phyloP scores from a whole-genome alignment of 2,329 filamentous ascomycete genomes.

The Scytalidium lignicola region DNA sequence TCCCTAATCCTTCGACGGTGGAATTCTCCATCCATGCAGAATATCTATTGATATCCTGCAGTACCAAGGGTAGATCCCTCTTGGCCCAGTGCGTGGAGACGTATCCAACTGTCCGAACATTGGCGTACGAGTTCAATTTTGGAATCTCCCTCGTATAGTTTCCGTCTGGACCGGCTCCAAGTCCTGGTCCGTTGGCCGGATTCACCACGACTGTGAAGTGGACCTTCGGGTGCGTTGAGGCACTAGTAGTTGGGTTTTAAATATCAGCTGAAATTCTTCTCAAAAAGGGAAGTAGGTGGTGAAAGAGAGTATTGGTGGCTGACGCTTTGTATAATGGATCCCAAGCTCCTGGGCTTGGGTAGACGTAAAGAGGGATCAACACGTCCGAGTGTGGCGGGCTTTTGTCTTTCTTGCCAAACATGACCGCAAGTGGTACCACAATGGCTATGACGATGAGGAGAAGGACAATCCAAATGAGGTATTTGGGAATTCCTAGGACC shows the following conservation, averaged over 20 bases:
- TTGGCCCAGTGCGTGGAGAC: constrained; percentile 31
- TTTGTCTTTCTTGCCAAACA: constrained; percentile 28
- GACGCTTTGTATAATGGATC: constrained; percentile 39
- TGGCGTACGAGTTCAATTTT: constrained; percentile 32
- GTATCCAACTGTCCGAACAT: constrained; percentile 36
- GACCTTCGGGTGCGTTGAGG: constrained; percentile 15
- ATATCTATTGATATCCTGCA: constrained; percentile 37
- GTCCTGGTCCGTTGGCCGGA: constrained; percentile 28
- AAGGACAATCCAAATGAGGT: constrained; percentile 7
- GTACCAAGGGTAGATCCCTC: constrained; percentile 24
- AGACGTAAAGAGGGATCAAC: constrained; percentile 44
- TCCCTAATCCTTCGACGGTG: constrained; percentile 31
- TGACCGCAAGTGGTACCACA: constrained; percentile 26
- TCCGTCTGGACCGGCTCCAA: constrained; percentile 23
- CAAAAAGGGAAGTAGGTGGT: not conserved
- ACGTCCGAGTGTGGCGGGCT: constrained; percentile 35
- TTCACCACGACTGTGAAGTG: constrained; percentile 26
- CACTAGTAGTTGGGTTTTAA: not conserved
- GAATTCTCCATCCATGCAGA: constrained; percentile 34
- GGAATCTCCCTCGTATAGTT: constrained; percentile 30
- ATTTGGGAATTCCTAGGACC: constrained; percentile 7
- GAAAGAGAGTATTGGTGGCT: constrained; percentile 9
- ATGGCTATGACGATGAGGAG: constrained; percentile 7
- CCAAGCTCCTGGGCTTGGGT: constrained; percentile 41
- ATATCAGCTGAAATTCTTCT: constrained; percentile 2